phyloP scores from a whole-genome alignment of 129 eudicot genomes.

The Daucus carota region DH1_v3.0 NC_030388.2:32736501-32737000 shows the following conservation, averaged over 20 bases:
- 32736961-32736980: neutral
- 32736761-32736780: slow-evolving; percentile 15
- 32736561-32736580: slow-evolving; percentile 70
- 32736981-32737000: neutral
- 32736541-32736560: slow-evolving; percentile 55
- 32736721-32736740: neutral
- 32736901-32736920: neutral
- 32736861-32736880: neutral
- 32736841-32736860: neutral
- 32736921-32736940: neutral
- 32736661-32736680: neutral
- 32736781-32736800: slow-evolving; percentile 66
- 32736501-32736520: slow-evolving; percentile 85
- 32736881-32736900: neutral
- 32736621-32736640: neutral
- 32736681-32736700: neutral
- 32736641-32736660: neutral
- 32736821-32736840: slow-evolving; percentile 34
- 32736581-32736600: slow-evolving; percentile 40
- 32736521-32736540: slow-evolving; percentile 90
- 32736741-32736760: neutral
- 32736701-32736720: neutral
- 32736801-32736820: slow-evolving; percentile 70
- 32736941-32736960: neutral
- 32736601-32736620: neutral